A percentile compares a stretch with the other conserved stretches of the same genome.
phyloP scores from a whole-genome alignment of 2,329 filamentous ascomycete genomes.

The Diaporthe nobilis region DNA sequence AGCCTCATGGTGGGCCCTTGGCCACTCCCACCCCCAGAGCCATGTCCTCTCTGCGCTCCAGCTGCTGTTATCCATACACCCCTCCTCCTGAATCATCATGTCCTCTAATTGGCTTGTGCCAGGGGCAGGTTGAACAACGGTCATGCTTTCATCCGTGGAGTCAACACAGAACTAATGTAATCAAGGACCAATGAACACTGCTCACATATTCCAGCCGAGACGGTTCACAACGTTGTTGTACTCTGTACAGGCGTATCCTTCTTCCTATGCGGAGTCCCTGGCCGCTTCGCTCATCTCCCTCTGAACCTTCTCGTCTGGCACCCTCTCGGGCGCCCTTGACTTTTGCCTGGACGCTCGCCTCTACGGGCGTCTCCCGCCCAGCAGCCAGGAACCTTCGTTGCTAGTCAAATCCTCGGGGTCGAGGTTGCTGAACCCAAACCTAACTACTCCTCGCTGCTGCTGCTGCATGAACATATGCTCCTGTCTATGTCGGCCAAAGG shows the following conservation, averaged over 20 bases:
- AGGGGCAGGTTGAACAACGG: constrained; percentile 60
- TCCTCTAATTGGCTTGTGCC: constrained; percentile 56
- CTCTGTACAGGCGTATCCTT: constrained; percentile 38
- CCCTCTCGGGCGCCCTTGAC: constrained; percentile 35
- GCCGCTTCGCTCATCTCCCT: constrained; percentile 46
- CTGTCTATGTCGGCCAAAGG: constrained; percentile 8
- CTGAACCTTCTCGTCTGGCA: constrained; percentile 40
- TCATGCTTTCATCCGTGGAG: constrained; percentile 67
- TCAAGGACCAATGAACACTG: constrained; percentile 59
- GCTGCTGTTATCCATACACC: constrained; percentile 40
- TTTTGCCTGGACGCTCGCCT: constrained; percentile 39
- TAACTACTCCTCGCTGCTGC: constrained; percentile 1
- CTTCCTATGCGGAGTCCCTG: constrained; percentile 46
- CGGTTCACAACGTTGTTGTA: constrained; percentile 50
- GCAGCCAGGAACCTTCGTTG: constrained; percentile 9
- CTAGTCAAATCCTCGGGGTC: constrained; percentile 36
- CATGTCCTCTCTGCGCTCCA: constrained; percentile 23
- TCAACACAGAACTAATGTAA: constrained; percentile 60
- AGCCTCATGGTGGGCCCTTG: constrained; percentile 40
- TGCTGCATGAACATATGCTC: constrained; percentile 21
- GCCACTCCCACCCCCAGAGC: constrained; percentile 39
- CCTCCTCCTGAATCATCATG: constrained; percentile 35
- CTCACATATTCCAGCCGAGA: constrained; percentile 58
- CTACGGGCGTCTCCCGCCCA: constrained; percentile 21
- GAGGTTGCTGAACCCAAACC: constrained; percentile 8